Percentiles rank a stretch among this genome's conserved stretches.
Evolutionary conservation across 345 rosid genomes (phyloP).

Genomic region (Eucalyptus guilfoylei): DNA sequence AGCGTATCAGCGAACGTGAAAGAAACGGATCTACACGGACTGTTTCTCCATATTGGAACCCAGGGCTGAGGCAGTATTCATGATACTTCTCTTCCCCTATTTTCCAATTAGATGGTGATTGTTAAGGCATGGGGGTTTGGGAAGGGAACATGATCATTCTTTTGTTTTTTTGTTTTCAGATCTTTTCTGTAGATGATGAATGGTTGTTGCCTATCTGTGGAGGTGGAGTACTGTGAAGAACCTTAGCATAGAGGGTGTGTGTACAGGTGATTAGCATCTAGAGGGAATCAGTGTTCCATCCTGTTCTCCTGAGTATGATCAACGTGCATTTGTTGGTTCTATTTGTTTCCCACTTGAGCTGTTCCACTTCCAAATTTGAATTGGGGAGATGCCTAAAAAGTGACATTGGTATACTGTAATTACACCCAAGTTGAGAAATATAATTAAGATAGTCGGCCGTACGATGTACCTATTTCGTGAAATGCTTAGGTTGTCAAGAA

Average conservation of each 20-base stretch:
- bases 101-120: not conserved
- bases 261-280: not conserved
- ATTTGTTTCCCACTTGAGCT: not conserved
- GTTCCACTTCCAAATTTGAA: not conserved
- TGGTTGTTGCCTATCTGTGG: not conserved
- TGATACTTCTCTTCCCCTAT: not conserved
- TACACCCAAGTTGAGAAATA: not conserved
- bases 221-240: not conserved
- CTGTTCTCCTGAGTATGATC: not conserved
- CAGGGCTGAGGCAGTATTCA: not conserved
- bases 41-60: not conserved
- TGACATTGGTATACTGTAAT: not conserved
- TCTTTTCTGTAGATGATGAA: not conserved
- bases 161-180: not conserved
- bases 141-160: not conserved
- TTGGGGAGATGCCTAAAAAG: not conserved
- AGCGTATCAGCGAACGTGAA: conserved; percentile 1
- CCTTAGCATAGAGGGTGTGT: not conserved
- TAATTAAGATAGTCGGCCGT: not conserved
- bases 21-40: not conserved
- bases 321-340: not conserved
- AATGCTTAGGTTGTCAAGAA: not conserved
- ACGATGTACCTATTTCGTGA: not conserved
- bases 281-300: not conserved
- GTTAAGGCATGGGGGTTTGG: not conserved